These are phyloP conservation scores for Sporopachydermia lactativora DNA, from an alignment of 805 yeast species.

Conservation along the genomic window DNA sequence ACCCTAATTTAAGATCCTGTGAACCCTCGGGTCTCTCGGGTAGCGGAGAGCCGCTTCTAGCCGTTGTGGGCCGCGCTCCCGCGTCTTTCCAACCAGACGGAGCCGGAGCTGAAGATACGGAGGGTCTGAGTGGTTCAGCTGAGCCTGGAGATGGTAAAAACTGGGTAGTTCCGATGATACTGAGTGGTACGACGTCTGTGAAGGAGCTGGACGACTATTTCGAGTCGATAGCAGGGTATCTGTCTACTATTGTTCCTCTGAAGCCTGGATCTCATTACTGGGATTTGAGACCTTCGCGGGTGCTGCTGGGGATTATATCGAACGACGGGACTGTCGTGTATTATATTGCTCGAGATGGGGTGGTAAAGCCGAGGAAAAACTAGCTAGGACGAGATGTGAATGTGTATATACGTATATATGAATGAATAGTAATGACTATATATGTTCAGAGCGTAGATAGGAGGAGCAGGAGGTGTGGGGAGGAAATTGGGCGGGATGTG, in stretches of 20 bases:
- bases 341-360: slow-evolving; percentile 24
- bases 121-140: not conserved
- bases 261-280: not conserved
- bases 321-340: slow-evolving; percentile 29
- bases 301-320: slow-evolving; percentile 27
- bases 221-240: not conserved
- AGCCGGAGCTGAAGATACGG: not conserved
- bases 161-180: not conserved
- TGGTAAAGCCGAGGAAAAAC: slow-evolving; percentile 24
- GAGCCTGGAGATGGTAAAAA: not conserved
- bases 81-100: not conserved
- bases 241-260: not conserved
- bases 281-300: slow-evolving; percentile 1
- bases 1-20: no score
- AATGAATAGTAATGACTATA: no score
- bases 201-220: not conserved
- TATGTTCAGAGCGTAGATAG: no score
- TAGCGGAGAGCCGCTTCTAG: no score
- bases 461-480: no score
- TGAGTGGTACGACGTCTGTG: not conserved
- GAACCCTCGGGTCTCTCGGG: no score
- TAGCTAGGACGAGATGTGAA: slow-evolving; percentile 9
- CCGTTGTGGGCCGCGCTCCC: not conserved
- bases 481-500: no score
- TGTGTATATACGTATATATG: no score